Conservation (phyloP, 1,139 yeast species). For the Pichia sp. region DNA sequence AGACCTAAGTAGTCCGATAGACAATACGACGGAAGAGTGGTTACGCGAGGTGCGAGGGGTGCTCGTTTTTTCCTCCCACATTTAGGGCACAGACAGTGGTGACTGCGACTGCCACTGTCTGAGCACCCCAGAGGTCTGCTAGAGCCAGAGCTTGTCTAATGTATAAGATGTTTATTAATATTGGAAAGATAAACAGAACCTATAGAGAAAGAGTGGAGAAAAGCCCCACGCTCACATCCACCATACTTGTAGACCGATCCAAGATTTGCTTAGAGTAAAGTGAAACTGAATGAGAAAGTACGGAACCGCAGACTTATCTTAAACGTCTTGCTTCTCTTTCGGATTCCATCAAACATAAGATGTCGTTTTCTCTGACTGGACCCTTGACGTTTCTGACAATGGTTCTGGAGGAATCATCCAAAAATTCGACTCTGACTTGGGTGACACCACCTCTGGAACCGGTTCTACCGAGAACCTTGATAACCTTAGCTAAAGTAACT, state of each 20-base stretch:
- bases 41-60: constrained; percentile 3
- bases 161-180: background rate
- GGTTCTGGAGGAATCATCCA: constrained; percentile 97
- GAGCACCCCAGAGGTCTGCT: no score
- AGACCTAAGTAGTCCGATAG: no score
- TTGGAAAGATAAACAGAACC: background rate
- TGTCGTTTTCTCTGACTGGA: constrained; percentile 99
- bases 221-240: background rate
- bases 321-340: constrained; percentile 97
- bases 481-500: constrained; percentile 98
- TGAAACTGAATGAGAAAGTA: background rate
- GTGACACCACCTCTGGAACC: constrained; percentile 99
- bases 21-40: no score
- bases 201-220: background rate
- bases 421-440: constrained; percentile 99
- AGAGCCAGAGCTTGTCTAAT: background rate
- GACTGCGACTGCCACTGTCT: no score
- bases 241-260: background rate
- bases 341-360: constrained; percentile 98
- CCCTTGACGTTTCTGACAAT: constrained; percentile 99
- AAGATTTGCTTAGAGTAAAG: constrained; percentile 3
- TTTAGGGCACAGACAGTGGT: no score
- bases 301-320: constrained; percentile 38
- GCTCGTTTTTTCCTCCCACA: background rate
- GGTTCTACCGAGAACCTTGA: constrained; percentile 99